Base-by-base conservation (phyloP, 352 stramenopile species). In the Globisporangium solare region DNA sequence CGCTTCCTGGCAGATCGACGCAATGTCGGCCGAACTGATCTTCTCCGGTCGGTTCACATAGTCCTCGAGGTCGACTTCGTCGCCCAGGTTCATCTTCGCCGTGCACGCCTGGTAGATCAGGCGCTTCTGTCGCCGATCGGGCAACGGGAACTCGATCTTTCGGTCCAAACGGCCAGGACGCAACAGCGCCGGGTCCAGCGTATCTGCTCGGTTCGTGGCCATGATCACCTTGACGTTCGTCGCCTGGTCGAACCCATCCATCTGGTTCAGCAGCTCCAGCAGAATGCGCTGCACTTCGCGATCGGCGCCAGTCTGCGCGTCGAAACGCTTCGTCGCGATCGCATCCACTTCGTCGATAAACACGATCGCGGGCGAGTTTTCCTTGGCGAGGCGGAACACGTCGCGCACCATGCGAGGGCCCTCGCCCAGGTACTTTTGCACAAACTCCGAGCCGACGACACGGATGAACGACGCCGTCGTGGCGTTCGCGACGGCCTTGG, bases 201-300 rank as follows among this genome's bases (percentile, higher is more conserved):
- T 99, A 70, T 99, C 98, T 14, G 96, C 94, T 10, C 98, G 88
- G 79, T 99, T 99, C 0, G 98, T 99, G 3, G 97, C 97, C 97
- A 99, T 99, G 67, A 99, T 99, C 35, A 99, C 96, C 83, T 99
- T 99, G 67, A 99, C 97, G 78, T 99, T 99, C 32, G 97, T 99
- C 43, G 90, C 96, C 75, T 99, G 97, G 78, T 99, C 97, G 62
- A 99, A 99, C 24, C 98, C 98, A 79, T 99, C 98, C 97, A 99
- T 99, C 72, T 99, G 98, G 83, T 99, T 99, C 12, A 99, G 78
- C 45, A 99, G 76, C 72, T 99, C 98, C n/a, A 99, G 84, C 58
- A 99, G 71, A 64, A 99, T 99, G 59, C 98, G 96, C 76, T 99
- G 97, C 56, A 97, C 86, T 65, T 98, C 95, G 42, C 95, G 79